phyloP scores from a whole-genome alignment of 129 eudicot genomes.

The Sambucus nigra region DNA sequence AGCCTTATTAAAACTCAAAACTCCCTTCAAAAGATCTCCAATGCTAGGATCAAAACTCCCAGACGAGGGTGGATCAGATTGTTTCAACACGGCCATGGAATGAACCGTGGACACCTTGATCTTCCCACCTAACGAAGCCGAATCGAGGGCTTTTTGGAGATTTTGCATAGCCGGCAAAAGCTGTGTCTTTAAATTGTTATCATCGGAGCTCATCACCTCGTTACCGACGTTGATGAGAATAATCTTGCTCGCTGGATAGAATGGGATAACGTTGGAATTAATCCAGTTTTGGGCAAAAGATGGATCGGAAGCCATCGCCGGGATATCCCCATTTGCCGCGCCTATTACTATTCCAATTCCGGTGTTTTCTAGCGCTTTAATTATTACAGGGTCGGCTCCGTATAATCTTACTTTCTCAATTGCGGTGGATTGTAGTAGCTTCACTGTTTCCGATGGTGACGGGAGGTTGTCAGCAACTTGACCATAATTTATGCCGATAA shows the following conservation, averaged over 20 bases:
- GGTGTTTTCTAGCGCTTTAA: slow-evolving; percentile 62
- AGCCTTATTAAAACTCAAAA: slow-evolving; percentile 47
- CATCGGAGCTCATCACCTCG: slow-evolving; percentile 58
- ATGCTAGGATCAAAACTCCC: slow-evolving; percentile 51
- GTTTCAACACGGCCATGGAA: slow-evolving; percentile 60
- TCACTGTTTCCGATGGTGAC: slow-evolving; percentile 53
- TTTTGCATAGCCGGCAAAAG: slow-evolving; percentile 79
- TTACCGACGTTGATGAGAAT: slow-evolving; percentile 67
- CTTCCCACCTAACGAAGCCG: slow-evolving; percentile 42
- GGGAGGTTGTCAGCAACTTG: slow-evolving; percentile 74
- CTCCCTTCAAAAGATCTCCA: slow-evolving; percentile 44
- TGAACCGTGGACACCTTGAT: slow-evolving; percentile 81
- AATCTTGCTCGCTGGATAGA: slow-evolving; percentile 56
- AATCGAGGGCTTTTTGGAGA: slow-evolving; percentile 50
- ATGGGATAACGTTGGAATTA: slow-evolving; percentile 40
- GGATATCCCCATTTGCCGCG: slow-evolving; percentile 53
- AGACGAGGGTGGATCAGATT: slow-evolving; percentile 79
- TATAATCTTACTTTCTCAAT: slow-evolving; percentile 53
- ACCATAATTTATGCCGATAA: slow-evolving; percentile 70
- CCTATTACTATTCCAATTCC: slow-evolving; percentile 54
- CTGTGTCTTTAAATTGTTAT: slow-evolving; percentile 30
- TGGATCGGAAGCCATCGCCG: slow-evolving; percentile 48
- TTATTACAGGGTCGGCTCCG: slow-evolving; percentile 49
- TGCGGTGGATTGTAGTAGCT: slow-evolving; percentile 54
- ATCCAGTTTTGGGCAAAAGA: slow-evolving; percentile 52